Evolutionary conservation across 2,329 filamentous ascomycete genomes (phyloP), one percentile per base, ranked within the genome.

Genomic region (Aspergillus intermedius): DNA sequence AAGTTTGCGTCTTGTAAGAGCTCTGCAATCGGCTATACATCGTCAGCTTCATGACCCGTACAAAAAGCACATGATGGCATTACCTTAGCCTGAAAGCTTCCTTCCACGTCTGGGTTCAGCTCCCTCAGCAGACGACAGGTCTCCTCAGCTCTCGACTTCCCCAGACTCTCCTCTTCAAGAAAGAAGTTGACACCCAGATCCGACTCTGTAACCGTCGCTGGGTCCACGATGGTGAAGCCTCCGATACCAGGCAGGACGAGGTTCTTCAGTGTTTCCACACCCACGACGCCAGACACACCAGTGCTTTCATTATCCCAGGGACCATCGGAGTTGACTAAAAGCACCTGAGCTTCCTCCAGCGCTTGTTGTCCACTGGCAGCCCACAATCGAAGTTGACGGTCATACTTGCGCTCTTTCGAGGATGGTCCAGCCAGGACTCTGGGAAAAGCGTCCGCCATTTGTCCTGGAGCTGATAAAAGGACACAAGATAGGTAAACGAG

Each of bases 121-220:
- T 98, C 94, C 53, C 83, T 77, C 40, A 98, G 76, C 47, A 91
- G 76, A 53, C 84, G 83, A 49, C 85, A 84, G 47, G 86, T 87
- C 63, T 87, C 84, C 65, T 89, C 80, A 1, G 91, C 88, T 57
- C 93, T 83, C 22, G 83, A 83, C 60, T 83, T 84, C 46, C 90
- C 91, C 34, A 95, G 66, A 55, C 83, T 86, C 44, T 77, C 74
- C 59, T 93, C 83, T 52, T 95, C 88, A 0, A 98, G 76, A 62
- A 98, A 98, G 77, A 98, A 98, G 71, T 98, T 98, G 54, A 96
- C 86, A 4, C 94, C 93, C 37, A 98, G 75, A 61, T 98, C 93
- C 39, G 83, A 77, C 57, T 95, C 85, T 1, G 75, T 76, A n/a
- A 98, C 91, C 2, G 78, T 68, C 1, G 83, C 80, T 5, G 86